phyloP scores from a whole-genome alignment of 495 filamentous ascomycete species.

The Penicillium coffeae region DNA sequence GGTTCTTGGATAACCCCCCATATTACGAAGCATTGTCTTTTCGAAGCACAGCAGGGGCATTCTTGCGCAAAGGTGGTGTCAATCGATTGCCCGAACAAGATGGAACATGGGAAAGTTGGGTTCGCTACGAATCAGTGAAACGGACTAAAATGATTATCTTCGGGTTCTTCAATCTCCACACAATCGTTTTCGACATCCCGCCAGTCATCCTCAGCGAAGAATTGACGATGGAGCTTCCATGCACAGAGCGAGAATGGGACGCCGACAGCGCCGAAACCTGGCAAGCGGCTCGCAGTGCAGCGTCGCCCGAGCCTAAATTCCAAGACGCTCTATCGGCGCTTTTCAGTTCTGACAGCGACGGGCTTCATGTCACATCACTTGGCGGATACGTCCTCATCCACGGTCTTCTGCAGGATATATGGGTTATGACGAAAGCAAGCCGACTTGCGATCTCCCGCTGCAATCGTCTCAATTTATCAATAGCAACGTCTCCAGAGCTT shows the following conservation, averaged over 20 bases:
- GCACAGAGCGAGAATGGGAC: slow-evolving; percentile 41
- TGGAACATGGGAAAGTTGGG: slow-evolving; percentile 48
- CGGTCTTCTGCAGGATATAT: slow-evolving; percentile 67
- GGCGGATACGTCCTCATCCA: slow-evolving; percentile 67
- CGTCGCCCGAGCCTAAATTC: slow-evolving; percentile 28
- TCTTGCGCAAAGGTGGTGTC: slow-evolving; percentile 30
- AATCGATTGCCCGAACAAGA: slow-evolving; percentile 32
- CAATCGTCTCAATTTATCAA: slow-evolving; percentile 31
- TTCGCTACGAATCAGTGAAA: slow-evolving; percentile 37
- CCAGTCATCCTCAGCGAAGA: slow-evolving; percentile 59
- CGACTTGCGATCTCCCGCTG: slow-evolving; percentile 39
- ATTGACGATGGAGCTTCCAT: slow-evolving; percentile 57
- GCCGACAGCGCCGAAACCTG: slow-evolving; percentile 24
- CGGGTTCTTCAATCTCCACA: slow-evolving; percentile 49
- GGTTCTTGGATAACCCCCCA: slow-evolving; percentile 37
- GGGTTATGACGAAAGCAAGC: slow-evolving; percentile 58
- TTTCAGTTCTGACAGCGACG: slow-evolving; percentile 18
- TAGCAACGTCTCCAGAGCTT: slow-evolving; percentile 48
- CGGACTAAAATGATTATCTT: slow-evolving; percentile 48
- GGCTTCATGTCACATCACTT: slow-evolving; percentile 49
- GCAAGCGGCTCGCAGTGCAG: slow-evolving; percentile 26
- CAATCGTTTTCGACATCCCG: slow-evolving; percentile 48
- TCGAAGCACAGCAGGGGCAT: slow-evolving; percentile 33
- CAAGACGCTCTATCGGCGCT: slow-evolving; percentile 32
- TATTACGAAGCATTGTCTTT: slow-evolving; percentile 32